Conservation (phyloP, 2,329 filamentous ascomycete species). For the Talaromyces piceae region DNA sequence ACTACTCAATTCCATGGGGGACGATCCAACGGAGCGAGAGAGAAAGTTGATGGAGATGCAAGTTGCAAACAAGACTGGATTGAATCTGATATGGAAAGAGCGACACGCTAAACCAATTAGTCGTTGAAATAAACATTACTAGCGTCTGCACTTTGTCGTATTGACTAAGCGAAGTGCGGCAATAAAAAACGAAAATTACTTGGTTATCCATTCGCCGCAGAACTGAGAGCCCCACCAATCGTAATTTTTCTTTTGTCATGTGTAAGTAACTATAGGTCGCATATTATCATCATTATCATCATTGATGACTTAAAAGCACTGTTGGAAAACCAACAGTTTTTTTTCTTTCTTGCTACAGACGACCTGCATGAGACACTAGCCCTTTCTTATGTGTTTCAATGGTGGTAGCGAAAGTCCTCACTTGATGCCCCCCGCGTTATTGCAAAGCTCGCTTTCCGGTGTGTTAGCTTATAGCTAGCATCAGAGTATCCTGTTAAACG, state of each 20-base stretch:
- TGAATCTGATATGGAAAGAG: background rate
- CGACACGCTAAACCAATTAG: background rate
- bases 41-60: background rate
- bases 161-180: background rate
- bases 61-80: background rate
- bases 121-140: background rate
- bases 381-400: background rate
- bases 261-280: too few relatives aligned
- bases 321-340: background rate
- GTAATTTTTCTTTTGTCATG: background rate
- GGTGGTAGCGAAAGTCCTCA: background rate
- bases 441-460: background rate
- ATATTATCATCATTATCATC: too few relatives aligned
- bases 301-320: too few relatives aligned
- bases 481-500: background rate
- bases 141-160: background rate
- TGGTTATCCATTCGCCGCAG: background rate
- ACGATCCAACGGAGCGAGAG: background rate
- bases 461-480: background rate
- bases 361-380: too few relatives aligned
- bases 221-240: background rate
- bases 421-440: background rate
- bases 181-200: too few relatives aligned
- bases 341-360: too few relatives aligned
- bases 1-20: constrained; percentile 8